Base-by-base conservation (phyloP, 2,329 filamentous ascomycete species). In the Aspergillus fischeri region DNA sequence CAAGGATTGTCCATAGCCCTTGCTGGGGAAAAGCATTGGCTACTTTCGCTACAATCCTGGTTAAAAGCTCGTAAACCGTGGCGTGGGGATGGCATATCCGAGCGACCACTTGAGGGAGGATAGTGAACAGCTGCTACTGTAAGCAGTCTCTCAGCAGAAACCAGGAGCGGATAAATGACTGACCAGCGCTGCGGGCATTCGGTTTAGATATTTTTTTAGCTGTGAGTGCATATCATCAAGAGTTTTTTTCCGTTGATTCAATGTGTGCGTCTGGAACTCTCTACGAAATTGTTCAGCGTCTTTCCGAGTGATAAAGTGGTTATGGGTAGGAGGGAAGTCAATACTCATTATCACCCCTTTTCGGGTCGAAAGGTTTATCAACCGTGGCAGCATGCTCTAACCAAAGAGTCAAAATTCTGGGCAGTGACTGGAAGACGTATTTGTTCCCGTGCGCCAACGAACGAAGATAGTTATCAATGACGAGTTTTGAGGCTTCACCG, bases 371-470 rank as follows among this genome's bases (percentile, higher is more conserved):
- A 27, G 78, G 76, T 64, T 86, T 84, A 67, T 89, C 84, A 38
- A 91, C 80, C 58, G 90, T 86, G 41, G 89, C 87, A 5, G 91
- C 93, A 60, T 99, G 83, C 66, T 97, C 93, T 41, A 99, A 80
- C 93, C 95, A 99, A 2, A 99, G 80, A 0, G 94, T 99, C 44
- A 99, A 77, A 49, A 97, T 82, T 60, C 95, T 90, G 0, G 94
- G 95, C 35, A 99, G 79, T 0, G 92, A 97, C 73, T 97, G 92
- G 67, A 96, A 96, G 47, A 97, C 85, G 73, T 97, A 97, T 75
- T 97, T 99, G 49, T 91, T 94, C 32, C 94, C 94, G 64, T 88
- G 93, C 28, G 87, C 86, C 48, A 97, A 82, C 2, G 92, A 95
- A 28, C 93, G 86, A 48, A 96, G 80, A 68, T 96, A 97, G 70